Base-by-base conservation (phyloP, 352 stramenopile genomes). In the Pythium monospermum region DNA sequence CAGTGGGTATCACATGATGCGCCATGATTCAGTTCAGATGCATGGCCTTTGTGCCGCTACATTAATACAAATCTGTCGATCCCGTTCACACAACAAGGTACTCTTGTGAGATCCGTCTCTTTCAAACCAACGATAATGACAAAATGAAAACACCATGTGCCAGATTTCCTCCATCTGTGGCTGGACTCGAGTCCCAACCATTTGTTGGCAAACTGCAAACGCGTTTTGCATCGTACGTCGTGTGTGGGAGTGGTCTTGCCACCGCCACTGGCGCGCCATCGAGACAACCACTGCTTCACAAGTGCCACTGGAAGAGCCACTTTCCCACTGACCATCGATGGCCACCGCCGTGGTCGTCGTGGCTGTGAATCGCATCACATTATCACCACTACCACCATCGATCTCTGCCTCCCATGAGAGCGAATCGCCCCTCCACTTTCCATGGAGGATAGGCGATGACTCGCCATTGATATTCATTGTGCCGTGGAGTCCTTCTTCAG, bases 91-190 rank as follows among this genome's bases (percentile, higher is more conserved):
- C n/a, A n/a, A n/a, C n/a, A n/a, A n/a, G n/a, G n/a, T n/a, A n/a
- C n/a, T n/a, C n/a, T n/a, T n/a, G n/a, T n/a, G n/a, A n/a, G n/a
- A n/a, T n/a, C n/a, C n/a, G n/a, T n/a, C n/a, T n/a, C n/a, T n/a
- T n/a, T 50, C 45, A 36, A 54, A 44, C 47, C 47, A 54, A 3
- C 46, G 35, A 13, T 46, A 54, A 38, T 54, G 32, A 28, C 47
- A 54, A 25, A 54, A 54, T 2, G 47, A 54, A 23, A 54, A 54
- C 25, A 54, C 28, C 26, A 35, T 35, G 30, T 13, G 7, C 30
- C 30, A 13, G 13, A 13, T 13, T 13, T 35, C 30, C 30, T 35
- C 30, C 30, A 35, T 35, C 30, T 13, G 8, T 13, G 8, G 30
- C 30, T 13, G n/a, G n/a, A n/a, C n/a, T n/a, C n/a, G n/a, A n/a